Conservation (phyloP, 2,329 filamentous ascomycete genomes). For the Leptosphaerulina australis region DNA sequence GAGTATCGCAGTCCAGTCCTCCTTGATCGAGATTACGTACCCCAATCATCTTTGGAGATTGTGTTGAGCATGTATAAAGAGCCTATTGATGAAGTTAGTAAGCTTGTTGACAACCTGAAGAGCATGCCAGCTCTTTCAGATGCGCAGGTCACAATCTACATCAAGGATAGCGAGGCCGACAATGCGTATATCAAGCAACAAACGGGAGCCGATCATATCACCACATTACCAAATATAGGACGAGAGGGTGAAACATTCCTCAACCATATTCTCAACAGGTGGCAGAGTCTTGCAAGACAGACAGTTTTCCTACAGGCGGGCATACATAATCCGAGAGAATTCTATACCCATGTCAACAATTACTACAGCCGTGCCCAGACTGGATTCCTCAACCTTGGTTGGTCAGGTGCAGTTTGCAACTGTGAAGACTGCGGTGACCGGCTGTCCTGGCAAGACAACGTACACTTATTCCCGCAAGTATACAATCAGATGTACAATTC, state of each 20-base stretch:
- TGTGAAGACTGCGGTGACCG: slow-evolving; percentile 51
- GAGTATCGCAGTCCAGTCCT: slow-evolving; percentile 2
- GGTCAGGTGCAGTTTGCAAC: slow-evolving; percentile 47
- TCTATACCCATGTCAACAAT: slow-evolving; percentile 48
- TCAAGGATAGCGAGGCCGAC: slow-evolving; percentile 39
- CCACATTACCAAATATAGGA: slow-evolving; percentile 49
- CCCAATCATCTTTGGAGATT: slow-evolving; percentile 35
- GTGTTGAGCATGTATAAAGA: slow-evolving; percentile 51
- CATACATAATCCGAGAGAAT: slow-evolving; percentile 48
- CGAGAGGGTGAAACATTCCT: slow-evolving; percentile 56
- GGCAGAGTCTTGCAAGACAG: slow-evolving; percentile 53
- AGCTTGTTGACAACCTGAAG: slow-evolving; percentile 30
- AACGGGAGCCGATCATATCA: slow-evolving; percentile 36
- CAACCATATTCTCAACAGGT: slow-evolving; percentile 53
- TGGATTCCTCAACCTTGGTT: slow-evolving; percentile 55
- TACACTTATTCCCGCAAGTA: slow-evolving; percentile 48
- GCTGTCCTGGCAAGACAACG: slow-evolving; percentile 50
- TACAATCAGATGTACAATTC: slow-evolving; percentile 34
- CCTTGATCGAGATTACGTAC: slow-evolving; percentile 30
- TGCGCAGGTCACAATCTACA: slow-evolving; percentile 40
- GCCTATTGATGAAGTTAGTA: slow-evolving; percentile 29
- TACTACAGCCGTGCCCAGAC: slow-evolving; percentile 49
- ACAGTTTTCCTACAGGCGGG: slow-evolving; percentile 58
- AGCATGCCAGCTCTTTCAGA: slow-evolving; percentile 29
- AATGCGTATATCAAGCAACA: slow-evolving; percentile 23